Conservation (phyloP, 1,284 basidiomycete species). For the Irpex sp. region DNA sequence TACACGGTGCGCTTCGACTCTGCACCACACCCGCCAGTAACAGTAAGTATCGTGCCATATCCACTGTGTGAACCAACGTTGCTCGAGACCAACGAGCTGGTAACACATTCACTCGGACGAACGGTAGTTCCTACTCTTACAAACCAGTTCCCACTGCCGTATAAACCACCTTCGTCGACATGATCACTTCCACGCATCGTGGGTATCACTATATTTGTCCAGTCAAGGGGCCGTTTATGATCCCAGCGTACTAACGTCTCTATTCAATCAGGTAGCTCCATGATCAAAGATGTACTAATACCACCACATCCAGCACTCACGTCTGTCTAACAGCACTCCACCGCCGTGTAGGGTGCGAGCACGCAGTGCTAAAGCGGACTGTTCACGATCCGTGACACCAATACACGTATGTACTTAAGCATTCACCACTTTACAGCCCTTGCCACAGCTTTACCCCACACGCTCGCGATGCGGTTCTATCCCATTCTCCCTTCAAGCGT, state of each 20-base stretch:
- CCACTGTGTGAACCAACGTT: neutral
- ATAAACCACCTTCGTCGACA: neutral
- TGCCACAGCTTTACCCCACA: neutral
- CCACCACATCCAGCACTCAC: neutral
- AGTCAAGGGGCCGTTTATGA: neutral
- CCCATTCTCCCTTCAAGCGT: neutral
- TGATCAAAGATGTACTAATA: neutral
- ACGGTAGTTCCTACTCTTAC: neutral
- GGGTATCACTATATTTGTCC: neutral
- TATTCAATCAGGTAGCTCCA: neutral
- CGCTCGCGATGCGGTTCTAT: neutral
- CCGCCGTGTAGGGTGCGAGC: neutral
- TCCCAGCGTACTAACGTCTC: neutral
- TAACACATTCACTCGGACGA: neutral
- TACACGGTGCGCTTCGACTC: neutral
- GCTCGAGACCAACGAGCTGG: neutral
- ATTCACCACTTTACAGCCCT: neutral
- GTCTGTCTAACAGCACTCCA: neutral
- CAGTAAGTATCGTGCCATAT: neutral
- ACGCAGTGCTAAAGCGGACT: neutral
- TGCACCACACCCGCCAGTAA: neutral
- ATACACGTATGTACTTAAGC: neutral
- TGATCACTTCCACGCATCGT: neutral
- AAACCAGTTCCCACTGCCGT: neutral
- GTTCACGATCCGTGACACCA: neutral